Conservation (phyloP, 441 rosid species). For the Syzygium malaccense region DNA sequence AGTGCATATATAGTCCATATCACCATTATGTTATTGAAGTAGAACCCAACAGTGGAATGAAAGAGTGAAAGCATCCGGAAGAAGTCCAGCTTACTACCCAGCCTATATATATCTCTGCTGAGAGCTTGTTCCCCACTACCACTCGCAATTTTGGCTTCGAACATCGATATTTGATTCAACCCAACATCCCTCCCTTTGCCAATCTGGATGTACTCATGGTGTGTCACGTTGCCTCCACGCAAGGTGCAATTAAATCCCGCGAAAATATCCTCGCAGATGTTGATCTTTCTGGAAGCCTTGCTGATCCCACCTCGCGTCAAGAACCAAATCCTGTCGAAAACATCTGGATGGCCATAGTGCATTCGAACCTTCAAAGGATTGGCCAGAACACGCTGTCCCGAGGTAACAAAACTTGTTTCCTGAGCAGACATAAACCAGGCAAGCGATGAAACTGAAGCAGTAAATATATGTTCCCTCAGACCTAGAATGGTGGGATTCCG, state of each 20-base stretch:
- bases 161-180: slow-evolving; percentile 10
- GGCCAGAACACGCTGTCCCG: slow-evolving; percentile 4
- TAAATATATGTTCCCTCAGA: slow-evolving; percentile 10
- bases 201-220: slow-evolving; percentile 11
- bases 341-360: slow-evolving; percentile 16
- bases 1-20: slow-evolving; percentile 5
- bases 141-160: slow-evolving; percentile 14
- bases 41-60: slow-evolving; percentile 10
- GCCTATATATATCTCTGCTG: slow-evolving; percentile 8
- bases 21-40: slow-evolving; percentile 8
- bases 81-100: slow-evolving; percentile 9
- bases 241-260: slow-evolving; percentile 11
- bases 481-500: slow-evolving; percentile 13
- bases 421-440: slow-evolving; percentile 15
- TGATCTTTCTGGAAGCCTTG: slow-evolving; percentile 7
- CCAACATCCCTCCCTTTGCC: slow-evolving; percentile 15
- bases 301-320: slow-evolving; percentile 15
- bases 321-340: slow-evolving; percentile 12
- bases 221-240: slow-evolving; percentile 12
- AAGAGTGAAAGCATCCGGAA: slow-evolving; percentile 14
- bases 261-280: slow-evolving; percentile 5
- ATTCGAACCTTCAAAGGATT: slow-evolving; percentile 13
- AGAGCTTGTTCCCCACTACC: slow-evolving; percentile 10
- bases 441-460: slow-evolving; percentile 8
- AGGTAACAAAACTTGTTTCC: slow-evolving; percentile 11